These are phyloP conservation scores for Nicotiana undulata DNA, from an alignment of 257 asterid genomes.

Conservation along the genomic window DNA sequence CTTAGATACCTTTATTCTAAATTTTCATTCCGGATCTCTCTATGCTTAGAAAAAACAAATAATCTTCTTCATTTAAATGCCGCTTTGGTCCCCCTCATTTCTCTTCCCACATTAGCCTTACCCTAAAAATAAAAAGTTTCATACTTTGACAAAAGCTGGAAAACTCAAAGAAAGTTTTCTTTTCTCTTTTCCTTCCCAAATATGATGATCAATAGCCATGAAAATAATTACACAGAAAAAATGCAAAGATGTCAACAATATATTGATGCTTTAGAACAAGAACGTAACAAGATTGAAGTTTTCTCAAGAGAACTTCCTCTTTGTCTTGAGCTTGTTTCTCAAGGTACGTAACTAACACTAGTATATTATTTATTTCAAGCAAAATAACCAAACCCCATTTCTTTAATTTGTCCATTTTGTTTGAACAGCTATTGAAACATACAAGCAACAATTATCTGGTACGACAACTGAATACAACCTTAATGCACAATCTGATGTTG, in stretches of 20 bases:
- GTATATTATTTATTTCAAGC: no score
- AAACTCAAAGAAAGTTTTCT: neutral
- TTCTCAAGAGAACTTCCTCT: slow-evolving; percentile 96
- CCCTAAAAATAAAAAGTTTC: neutral
- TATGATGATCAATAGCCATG: slow-evolving; percentile 35
- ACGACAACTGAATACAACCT: slow-evolving; percentile 34
- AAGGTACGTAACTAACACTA: slow-evolving; percentile 36
- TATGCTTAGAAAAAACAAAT: slow-evolving; percentile 27
- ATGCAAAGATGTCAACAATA: slow-evolving; percentile 54
- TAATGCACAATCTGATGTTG: neutral
- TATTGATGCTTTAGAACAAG: slow-evolving; percentile 58
- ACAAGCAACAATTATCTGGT: slow-evolving; percentile 59
- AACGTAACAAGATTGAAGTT: slow-evolving; percentile 78
- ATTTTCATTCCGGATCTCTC: slow-evolving; percentile 36
- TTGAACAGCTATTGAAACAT: slow-evolving; percentile 69
- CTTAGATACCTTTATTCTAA: slow-evolving; percentile 52
- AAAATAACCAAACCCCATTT: neutral
- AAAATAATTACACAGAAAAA: slow-evolving; percentile 34
- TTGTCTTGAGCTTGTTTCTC: slow-evolving; percentile 78
- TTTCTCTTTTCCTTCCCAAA: neutral
- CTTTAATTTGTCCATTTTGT: neutral
- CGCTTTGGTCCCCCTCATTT: slow-evolving; percentile 17
- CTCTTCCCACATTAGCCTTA: neutral
- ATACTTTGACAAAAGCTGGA: neutral
- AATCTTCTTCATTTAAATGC: slow-evolving; percentile 5